Evolutionary conservation across 75 land plant genomes (phyloP).

Genomic region (Sequoiadendron giganteum): DNA sequence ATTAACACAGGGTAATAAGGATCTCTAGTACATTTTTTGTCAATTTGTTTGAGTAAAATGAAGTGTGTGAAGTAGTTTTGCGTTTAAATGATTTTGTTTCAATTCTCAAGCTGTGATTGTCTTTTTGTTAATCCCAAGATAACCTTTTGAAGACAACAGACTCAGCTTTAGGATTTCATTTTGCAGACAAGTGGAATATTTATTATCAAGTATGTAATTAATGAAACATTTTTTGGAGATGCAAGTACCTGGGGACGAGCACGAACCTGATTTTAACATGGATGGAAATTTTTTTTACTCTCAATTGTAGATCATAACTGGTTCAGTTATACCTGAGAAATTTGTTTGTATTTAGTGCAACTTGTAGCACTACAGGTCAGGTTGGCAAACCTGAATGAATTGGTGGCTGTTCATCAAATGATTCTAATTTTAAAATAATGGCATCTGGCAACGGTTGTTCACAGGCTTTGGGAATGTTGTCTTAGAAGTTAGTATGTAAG

Average conservation of each 20-base stretch:
- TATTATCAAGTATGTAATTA: neutral
- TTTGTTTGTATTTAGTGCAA: neutral
- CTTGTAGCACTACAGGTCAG: neutral
- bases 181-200: neutral
- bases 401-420: neutral
- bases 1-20: neutral
- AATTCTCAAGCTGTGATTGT: neutral
- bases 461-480: neutral
- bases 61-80: neutral
- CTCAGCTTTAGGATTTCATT: neutral
- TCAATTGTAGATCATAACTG: neutral
- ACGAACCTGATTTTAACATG: neutral
- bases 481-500: neutral
- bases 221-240: neutral
- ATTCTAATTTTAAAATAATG: neutral
- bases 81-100: neutral
- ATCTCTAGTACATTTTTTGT: neutral
- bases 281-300: neutral
- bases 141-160: neutral
- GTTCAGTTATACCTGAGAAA: neutral
- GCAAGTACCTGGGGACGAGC: neutral
- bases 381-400: neutral
- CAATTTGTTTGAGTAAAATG: neutral
- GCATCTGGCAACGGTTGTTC: neutral
- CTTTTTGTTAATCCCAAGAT: neutral